Evolutionary conservation across 2,329 filamentous ascomycete species (phyloP), one percentile per base, ranked within the genome.

Genomic region (Epichloe aotearoae): DNA sequence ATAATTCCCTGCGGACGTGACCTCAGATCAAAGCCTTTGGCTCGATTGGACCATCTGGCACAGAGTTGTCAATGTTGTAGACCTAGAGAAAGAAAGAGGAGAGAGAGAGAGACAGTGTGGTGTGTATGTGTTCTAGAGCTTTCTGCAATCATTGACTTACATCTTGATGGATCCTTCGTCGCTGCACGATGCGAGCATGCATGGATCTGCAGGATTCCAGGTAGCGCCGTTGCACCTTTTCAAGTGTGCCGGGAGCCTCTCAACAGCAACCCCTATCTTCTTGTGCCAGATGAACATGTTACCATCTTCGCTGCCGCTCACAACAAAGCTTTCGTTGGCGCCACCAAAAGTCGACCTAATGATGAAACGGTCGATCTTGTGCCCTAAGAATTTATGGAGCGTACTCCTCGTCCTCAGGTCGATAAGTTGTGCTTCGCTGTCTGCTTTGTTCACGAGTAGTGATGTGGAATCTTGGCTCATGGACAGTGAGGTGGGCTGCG

Each of bases 261-360:
- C 86, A 5, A 98, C 80, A 1, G 84, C 74, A 5, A 77, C 73
- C 5, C 88, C 88, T 37, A 85, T 88, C 51, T 83, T 84, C 65
- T 88, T 93, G 65, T 95, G 87, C 88, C 90, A 97, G 54, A 98
- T 87, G 63, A 88, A 84, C 41, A 97, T 77, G 51, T 77, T 75
- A 2, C 81, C 80, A 55, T 82, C 79, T 76, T 96, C 89, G 60
- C 89, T 95, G 11, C 93, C 93, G 60, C 87, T 91, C 30, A 94
- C 75, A 10, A 97, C 84, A 65, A 96, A 96, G 63, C 84, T 90
- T 69, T 96, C 89, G 52, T 87, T 84, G 1, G 91, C 90, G 34
- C 93, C 93, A 17, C 93, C 93, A 67, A 96, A 93, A 0, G 76
- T 73, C 59, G 83, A 86, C 47, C 91, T 78, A 53, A 98, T 94